Evolutionary conservation across 176 grass and related monocot species (phyloP).

Genomic region (Aegilops tauschii): DNA sequence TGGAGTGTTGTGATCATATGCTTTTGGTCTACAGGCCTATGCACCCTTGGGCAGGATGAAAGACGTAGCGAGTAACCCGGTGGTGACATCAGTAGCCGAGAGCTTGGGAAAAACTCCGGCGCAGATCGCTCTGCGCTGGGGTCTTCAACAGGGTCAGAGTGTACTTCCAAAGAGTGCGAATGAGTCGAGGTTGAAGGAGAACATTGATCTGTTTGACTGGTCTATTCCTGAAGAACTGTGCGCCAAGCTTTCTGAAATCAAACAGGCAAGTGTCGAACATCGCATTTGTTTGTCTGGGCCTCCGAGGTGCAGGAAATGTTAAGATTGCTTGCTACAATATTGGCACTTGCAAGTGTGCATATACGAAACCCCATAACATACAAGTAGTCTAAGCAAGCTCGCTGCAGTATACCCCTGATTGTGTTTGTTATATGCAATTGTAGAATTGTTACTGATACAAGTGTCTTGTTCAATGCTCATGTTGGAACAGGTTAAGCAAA

Average conservation of each 20-base stretch:
- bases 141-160: conserved; percentile 62
- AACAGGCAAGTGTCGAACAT: conserved; percentile 43
- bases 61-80: conserved; percentile 31
- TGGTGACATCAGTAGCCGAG: conserved; percentile 44
- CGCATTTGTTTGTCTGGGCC: background rate
- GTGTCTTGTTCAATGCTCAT: conserved; percentile 1
- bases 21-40: conserved; percentile 50
- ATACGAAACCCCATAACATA: background rate
- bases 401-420: background rate
- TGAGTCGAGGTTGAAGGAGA: conserved; percentile 66
- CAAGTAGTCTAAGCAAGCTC: no score
- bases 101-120: conserved; percentile 63
- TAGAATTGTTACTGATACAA: background rate
- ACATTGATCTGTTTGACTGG: conserved; percentile 61
- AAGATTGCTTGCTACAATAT: background rate
- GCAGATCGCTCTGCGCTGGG: conserved; percentile 59
- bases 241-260: conserved; percentile 48
- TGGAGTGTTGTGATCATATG: background rate
- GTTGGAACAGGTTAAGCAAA: conserved; percentile 38
- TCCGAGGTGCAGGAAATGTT: background rate
- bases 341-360: background rate
- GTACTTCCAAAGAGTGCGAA: conserved; percentile 66
- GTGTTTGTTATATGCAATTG: background rate
- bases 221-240: conserved; percentile 64
- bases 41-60: conserved; percentile 54